Evolutionary conservation across 2,329 filamentous ascomycete species (phyloP), one percentile per base, ranked within the genome.

Genomic region (Fusarium sp.): DNA sequence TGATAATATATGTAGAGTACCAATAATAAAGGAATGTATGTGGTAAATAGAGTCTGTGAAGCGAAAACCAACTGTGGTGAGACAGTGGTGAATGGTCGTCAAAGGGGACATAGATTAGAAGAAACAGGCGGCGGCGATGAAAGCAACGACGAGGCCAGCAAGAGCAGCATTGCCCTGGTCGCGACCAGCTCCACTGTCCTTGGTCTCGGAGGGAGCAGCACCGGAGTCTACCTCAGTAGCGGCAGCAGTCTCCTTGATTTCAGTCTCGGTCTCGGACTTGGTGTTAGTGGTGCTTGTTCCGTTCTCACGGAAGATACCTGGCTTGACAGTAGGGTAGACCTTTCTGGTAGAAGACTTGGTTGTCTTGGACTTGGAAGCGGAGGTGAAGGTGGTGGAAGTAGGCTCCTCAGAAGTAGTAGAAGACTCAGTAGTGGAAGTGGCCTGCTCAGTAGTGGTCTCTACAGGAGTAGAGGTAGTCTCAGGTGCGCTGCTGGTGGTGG

Each of bases 221-320:
- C 76, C 74, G 24, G 78, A 73, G 15, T 74, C 74, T 16, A 61
- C 63, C 53, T 76, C 61, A 45, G 76, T 69, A 20, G 74, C 63
- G 11, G 72, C 68, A 24, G 75, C 70, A 15, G 76, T 68, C 24
- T 66, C 64, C 32, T 59, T 62, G 15, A 58, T 53, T 48, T 56
- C 27, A 16, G 51, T 24, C 22, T 59, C 62, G 12, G 60, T 53
- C 47, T 56, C 27, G 15, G 51, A 24, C 24, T 38, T 29, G 11
- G 65, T 70, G 16, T 73, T 49, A 16, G 75, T 73, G n/a, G 75
- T 74, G 15, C 74, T 69, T 20, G 80, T 84, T 67, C 75, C 75
- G 59, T 86, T 86, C 79, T 88, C 85, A 59, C 85, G 84, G 82
- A 88, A 89, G 71, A 89, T 81, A 71, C 83, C 86, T 16, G 83